These are phyloP conservation scores for Lentinus tigrinus DNA, from an alignment of 768 basidiomycete genomes.

Conservation along the genomic window DNA sequence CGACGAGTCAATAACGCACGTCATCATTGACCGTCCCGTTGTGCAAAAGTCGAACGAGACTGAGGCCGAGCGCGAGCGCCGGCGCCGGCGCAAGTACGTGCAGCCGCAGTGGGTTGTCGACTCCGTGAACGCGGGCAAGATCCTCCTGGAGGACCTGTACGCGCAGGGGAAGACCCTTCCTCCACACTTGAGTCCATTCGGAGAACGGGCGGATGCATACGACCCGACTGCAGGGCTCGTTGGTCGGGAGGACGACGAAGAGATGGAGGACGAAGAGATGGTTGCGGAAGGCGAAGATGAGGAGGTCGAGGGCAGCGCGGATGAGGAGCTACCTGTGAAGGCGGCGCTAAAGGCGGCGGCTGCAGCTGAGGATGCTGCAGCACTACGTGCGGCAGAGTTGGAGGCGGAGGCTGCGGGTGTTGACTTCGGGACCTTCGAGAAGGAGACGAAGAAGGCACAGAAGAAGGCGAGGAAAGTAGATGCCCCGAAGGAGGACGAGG, in stretches of 20 bases:
- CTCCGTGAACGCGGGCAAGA: conserved; percentile 84
- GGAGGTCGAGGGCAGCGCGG: conserved; percentile 26
- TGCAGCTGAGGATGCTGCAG: conserved; percentile 55
- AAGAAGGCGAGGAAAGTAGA: conserved; percentile 42
- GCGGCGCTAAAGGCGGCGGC: conserved; percentile 33
- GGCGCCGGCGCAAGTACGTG: conserved; percentile 76
- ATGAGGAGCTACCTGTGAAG: conserved; percentile 28
- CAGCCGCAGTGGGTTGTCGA: conserved; percentile 99
- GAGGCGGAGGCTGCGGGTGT: conserved; percentile 88
- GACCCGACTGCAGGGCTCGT: conserved; percentile 51
- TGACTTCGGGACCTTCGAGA: conserved; percentile 77
- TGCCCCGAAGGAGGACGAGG: conserved; percentile 25
- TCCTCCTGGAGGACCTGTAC: conserved; percentile 85
- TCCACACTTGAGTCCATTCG: conserved; percentile 95
- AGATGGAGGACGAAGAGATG: conserved; percentile 32
- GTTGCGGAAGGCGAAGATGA: conserved; percentile 31
- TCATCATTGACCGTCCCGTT: conserved; percentile 88
- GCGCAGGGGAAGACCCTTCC: conserved; percentile 83
- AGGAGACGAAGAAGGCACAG: conserved; percentile 61
- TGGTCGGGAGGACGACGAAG: conserved; percentile 34
- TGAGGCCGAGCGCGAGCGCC: conserved; percentile 56
- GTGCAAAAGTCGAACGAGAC: conserved; percentile 48
- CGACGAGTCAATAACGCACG: conserved; percentile 88
- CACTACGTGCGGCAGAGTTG: conserved; percentile 83
- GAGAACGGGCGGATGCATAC: conserved; percentile 75